phyloP scores from a whole-genome alignment of 2,329 filamentous ascomycete species.

The Calonectria leucothoes region DNA sequence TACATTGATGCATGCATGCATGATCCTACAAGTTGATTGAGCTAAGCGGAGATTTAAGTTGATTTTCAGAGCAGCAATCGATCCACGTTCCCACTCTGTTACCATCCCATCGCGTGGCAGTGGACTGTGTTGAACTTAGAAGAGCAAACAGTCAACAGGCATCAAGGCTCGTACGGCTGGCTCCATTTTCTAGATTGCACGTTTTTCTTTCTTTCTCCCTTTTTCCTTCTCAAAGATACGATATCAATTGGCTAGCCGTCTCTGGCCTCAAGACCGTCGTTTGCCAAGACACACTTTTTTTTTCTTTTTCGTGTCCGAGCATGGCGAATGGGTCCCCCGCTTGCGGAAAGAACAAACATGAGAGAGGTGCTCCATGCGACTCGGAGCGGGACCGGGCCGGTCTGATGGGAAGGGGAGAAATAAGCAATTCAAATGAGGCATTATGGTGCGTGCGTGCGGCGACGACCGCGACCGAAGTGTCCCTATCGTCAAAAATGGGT shows the following conservation, averaged over 20 bases:
- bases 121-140: background rate
- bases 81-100: background rate
- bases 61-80: background rate
- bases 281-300: conserved; percentile 5
- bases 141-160: background rate
- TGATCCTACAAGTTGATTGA: background rate
- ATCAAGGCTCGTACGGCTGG: background rate
- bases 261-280: background rate
- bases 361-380: conserved; percentile 12
- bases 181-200: background rate
- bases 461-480: background rate
- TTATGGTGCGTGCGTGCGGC: conserved; percentile 17
- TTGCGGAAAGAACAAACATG: conserved; percentile 9
- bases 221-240: too few species aligned
- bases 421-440: conserved; percentile 16
- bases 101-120: background rate
- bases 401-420: conserved; percentile 6
- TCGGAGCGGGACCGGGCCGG: conserved; percentile 35
- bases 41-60: background rate
- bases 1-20: background rate
- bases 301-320: conserved; percentile 23
- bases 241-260: background rate
- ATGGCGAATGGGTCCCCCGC: conserved; percentile 19
- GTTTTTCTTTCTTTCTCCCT: too few species aligned
- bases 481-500: conserved; percentile 11